These are phyloP conservation scores for Termitomyces sp. DNA, from an alignment of 1,284 basidiomycete genomes.

Conservation along the genomic window DNA sequence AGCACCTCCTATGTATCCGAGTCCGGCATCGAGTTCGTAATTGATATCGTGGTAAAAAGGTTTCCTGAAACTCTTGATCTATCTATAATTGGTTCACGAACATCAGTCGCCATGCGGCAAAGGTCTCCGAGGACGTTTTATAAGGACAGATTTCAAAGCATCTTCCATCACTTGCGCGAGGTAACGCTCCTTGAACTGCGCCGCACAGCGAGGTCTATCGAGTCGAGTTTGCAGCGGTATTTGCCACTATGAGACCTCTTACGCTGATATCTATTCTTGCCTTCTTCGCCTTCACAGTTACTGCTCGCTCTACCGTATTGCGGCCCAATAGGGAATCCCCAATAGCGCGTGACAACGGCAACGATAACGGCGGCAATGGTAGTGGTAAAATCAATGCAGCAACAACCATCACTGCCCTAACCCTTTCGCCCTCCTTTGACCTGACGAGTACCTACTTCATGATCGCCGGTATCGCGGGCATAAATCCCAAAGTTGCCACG, in stretches of 20 bases:
- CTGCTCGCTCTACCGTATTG: background rate
- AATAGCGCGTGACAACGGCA: background rate
- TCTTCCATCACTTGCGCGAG: no score
- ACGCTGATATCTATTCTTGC: background rate
- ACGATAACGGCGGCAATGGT: background rate
- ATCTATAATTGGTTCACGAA: background rate
- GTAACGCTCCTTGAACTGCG: no score
- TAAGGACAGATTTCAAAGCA: no score
- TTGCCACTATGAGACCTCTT: background rate
- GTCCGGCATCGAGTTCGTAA: no score
- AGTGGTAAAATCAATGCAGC: constrained; percentile 4
- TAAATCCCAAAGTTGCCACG: constrained; percentile 1
- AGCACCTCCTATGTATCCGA: no score
- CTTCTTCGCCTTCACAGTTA: background rate
- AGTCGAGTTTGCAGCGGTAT: background rate
- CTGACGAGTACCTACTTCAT: constrained; percentile 7
- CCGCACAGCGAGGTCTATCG: no score
- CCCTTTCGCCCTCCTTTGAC: constrained; percentile 4
- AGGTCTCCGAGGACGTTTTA: background rate
- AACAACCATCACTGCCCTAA: constrained; percentile 3
- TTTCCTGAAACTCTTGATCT: background rate
- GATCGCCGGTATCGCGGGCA: constrained; percentile 4
- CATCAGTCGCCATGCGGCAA: background rate
- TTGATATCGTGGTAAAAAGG: no score
- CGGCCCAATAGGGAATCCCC: background rate